Conservation (phyloP, 192 early-diverging fungal species). For the Geranomyces michiganensis region DNA sequence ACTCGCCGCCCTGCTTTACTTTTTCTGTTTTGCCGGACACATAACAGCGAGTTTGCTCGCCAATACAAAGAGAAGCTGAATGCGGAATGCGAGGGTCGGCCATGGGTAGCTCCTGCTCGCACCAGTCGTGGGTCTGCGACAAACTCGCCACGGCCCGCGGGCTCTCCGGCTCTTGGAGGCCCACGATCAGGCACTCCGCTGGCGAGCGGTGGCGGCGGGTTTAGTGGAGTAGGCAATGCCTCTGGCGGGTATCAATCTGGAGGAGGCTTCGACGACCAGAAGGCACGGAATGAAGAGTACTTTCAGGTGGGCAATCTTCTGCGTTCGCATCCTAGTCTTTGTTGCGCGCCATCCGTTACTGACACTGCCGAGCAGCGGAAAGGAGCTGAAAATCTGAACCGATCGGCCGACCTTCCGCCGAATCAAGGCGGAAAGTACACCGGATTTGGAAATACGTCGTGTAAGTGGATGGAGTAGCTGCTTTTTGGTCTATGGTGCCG, state of each 20-base stretch:
- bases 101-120: conserved; percentile 45
- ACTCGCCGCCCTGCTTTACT: too few relatives aligned
- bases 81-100: conserved; percentile 67
- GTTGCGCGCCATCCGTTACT: neutral
- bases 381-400: conserved; percentile 47
- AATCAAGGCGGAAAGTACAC: conserved; percentile 58
- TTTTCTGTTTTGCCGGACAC: neutral
- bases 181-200: conserved; percentile 2
- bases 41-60: conserved; percentile 70
- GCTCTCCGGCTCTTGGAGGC: conserved; percentile 11
- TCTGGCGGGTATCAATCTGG: conserved; percentile 23
- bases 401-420: conserved; percentile 49
- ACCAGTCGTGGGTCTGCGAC: conserved; percentile 5
- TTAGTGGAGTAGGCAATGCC: neutral
- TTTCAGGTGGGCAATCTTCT: conserved; percentile 40
- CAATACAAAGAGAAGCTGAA: conserved; percentile 89
- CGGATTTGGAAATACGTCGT: conserved; percentile 50
- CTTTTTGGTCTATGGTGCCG: neutral
- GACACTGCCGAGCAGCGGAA: conserved; percentile 43
- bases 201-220: conserved; percentile 20
- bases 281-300: conserved; percentile 77
- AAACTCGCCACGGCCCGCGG: conserved; percentile 17
- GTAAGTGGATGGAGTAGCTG: conserved; percentile 23
- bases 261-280: conserved; percentile 42
- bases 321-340: neutral